Base-by-base conservation (phyloP, 1,284 basidiomycete species). In the Ceratobasidium sp. region DNA sequence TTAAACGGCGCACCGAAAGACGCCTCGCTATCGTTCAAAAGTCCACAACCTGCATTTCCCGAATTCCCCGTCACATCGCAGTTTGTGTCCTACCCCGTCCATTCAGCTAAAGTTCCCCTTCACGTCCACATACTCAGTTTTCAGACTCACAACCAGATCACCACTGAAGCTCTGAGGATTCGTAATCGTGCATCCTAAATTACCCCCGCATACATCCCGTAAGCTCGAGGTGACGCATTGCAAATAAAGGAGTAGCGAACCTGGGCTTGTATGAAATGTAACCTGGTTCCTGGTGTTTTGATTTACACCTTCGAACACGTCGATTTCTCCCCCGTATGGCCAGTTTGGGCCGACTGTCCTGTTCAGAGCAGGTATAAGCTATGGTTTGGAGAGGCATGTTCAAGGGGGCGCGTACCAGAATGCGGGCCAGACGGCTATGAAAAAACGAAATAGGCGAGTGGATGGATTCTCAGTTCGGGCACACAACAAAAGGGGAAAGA, bases 281-380 rank as follows among this genome's bases (percentile, higher is more conserved):
- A 92, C 87, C 81, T 93, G 91, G 79, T 94, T 93, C 78, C 91
- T 89, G 79, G 89, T 84, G 79, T 91, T 91, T 76, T 91, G 89
- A 79, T 93, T 90, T 6, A 93, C 91, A 8, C 91, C 90, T 83
- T 94, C 92, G 27, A 94, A 86, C 71, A 95, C 91, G 81, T 94
- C 93, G 48, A 94, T 92, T 83, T 94, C 93, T 7, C 93, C 93
- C 7, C 84, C 83, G 0, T 57, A 47, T n/a, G 90, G 90, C 87
- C 89, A 89, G 62, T 84, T 82, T 57, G 86, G 87, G 56, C 85
- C 81, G 17, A 81, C 85, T 2, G 87, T 87, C 73, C 63, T 65
- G 47, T 65, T 50, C 2, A 27, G 56, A 7, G 9, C 33, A 5
- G n/a, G 33, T 33, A n/a, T 22, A 19, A 22, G n/a, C 9, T 53